Evolutionary conservation across 2,329 filamentous ascomycete species (phyloP).

Genomic region (Juglanconis juglandina): DNA sequence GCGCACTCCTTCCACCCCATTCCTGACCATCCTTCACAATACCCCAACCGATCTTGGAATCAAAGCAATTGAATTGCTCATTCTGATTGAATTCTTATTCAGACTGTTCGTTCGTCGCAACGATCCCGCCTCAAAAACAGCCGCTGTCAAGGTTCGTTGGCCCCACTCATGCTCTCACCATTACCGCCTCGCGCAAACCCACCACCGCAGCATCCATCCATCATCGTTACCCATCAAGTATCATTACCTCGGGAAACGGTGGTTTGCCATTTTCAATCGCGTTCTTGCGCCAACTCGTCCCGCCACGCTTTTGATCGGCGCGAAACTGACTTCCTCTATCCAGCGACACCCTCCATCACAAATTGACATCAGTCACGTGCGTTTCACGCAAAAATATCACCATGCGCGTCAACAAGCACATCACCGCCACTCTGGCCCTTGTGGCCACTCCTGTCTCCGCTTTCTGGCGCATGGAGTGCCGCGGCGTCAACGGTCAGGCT

Average conservation of each 20-base stretch:
- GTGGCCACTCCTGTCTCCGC: conserved; percentile 44
- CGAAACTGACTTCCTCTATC: conserved; percentile 1
- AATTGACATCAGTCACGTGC: neutral
- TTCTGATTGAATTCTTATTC: neutral
- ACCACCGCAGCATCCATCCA: neutral
- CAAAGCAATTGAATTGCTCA: neutral
- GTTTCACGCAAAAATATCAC: conserved; percentile 2
- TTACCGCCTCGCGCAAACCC: neutral
- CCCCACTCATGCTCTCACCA: neutral
- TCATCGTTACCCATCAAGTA: neutral
- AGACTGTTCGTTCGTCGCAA: neutral
- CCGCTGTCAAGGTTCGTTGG: neutral
- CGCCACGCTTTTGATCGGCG: neutral
- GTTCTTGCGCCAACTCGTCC: neutral
- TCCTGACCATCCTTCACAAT: neutral
- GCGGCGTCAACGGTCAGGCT: conserved; percentile 63
- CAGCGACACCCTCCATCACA: neutral
- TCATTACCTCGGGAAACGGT: neutral
- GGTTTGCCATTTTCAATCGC: neutral
- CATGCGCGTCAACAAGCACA: conserved; percentile 14
- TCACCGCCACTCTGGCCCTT: conserved; percentile 6
- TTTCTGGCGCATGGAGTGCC: conserved; percentile 91
- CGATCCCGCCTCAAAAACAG: neutral
- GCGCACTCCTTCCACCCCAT: neutral
- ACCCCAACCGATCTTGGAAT: neutral